Evolutionary conservation across 768 basidiomycete species (phyloP).

Genomic region (Collybiopsis luxurians): DNA sequence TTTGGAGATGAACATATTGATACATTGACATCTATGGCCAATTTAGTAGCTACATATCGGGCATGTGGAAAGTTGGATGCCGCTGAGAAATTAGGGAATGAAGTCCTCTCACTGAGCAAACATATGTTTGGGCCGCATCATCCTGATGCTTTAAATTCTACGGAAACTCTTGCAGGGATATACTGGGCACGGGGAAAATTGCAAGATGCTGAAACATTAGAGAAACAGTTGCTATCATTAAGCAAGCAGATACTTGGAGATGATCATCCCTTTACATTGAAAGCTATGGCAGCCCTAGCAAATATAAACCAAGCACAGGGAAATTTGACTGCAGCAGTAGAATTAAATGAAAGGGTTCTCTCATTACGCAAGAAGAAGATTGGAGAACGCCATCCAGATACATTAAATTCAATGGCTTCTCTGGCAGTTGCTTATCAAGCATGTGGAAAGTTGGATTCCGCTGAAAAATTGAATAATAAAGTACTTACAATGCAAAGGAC

Average conservation of each 20-base stretch:
- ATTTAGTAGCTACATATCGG: too few species aligned
- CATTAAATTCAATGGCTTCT: too few species aligned
- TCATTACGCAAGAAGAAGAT: background rate
- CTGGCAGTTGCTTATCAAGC: too few species aligned
- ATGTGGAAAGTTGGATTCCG: too few species aligned
- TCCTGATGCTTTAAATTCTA: background rate
- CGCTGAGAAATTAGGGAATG: background rate
- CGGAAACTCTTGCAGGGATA: slow-evolving; percentile 8
- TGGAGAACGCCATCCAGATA: too few species aligned
- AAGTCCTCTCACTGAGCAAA: background rate
- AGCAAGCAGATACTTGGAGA: slow-evolving; percentile 1
- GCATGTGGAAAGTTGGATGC: too few species aligned
- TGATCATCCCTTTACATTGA: background rate
- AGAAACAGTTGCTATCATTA: slow-evolving; percentile 6
- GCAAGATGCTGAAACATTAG: slow-evolving; percentile 7
- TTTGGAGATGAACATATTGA: background rate
- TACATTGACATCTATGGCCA: background rate
- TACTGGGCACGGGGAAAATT: slow-evolving; percentile 6
- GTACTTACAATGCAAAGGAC: too few species aligned
- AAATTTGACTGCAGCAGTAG: background rate
- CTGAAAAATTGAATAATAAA: too few species aligned
- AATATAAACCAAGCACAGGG: background rate
- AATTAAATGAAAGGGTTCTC: background rate
- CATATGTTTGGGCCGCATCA: background rate
- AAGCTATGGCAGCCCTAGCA: too few species aligned